Evolutionary conservation across 768 basidiomycete species (phyloP).

Genomic region (Pleurotus djamor): DNA sequence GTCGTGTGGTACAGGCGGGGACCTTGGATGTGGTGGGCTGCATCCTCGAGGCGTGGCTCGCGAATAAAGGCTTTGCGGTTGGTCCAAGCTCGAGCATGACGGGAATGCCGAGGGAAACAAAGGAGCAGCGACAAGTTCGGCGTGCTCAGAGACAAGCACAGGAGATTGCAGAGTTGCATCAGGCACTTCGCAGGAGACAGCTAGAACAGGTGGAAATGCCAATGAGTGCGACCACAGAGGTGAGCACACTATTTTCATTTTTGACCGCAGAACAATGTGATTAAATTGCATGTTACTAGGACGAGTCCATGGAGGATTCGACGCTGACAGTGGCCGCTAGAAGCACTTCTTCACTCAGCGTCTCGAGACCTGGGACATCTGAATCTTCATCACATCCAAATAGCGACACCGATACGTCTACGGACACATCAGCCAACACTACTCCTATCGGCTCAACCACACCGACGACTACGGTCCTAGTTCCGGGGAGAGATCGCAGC

Average conservation of each 20-base stretch:
- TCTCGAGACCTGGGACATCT: conserved; percentile 15
- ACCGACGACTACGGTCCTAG: conserved; percentile 59
- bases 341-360: conserved; percentile 16
- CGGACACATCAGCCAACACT: conserved; percentile 56
- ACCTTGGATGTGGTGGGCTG: conserved; percentile 92
- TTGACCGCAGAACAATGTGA: background rate
- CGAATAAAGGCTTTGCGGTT: conserved; percentile 83
- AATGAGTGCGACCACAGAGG: conserved; percentile 2
- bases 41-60: conserved; percentile 91
- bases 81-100: conserved; percentile 78
- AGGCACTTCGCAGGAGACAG: conserved; percentile 53
- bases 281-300: conserved; percentile 2
- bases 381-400: conserved; percentile 29
- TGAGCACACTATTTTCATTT: conserved; percentile 9
- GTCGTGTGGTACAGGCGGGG: conserved; percentile 92
- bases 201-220: conserved; percentile 14
- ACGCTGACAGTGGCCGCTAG: conserved; percentile 9
- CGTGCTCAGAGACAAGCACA: conserved; percentile 59
- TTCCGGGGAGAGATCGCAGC: conserved; percentile 64
- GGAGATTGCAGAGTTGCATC: conserved; percentile 54
- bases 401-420: conserved; percentile 60
- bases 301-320: conserved; percentile 27
- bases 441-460: conserved; percentile 61
- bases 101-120: conserved; percentile 69
- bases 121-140: conserved; percentile 69